phyloP scores from a whole-genome alignment of 768 basidiomycete genomes.

The Agrocybe pediades region DNA sequence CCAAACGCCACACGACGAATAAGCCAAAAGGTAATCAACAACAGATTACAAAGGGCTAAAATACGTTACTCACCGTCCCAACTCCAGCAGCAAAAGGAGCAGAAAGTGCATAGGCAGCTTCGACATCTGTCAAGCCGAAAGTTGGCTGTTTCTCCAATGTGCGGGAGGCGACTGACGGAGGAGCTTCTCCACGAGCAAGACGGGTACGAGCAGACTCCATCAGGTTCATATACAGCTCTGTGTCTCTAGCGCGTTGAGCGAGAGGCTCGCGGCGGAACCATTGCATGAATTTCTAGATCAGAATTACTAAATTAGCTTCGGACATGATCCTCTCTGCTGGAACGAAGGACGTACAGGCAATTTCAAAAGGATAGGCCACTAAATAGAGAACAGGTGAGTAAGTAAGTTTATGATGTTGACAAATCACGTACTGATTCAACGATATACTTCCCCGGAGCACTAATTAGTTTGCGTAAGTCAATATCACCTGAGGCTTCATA shows the following conservation, averaged over 20 bases:
- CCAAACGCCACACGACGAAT: background rate
- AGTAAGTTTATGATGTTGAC: background rate
- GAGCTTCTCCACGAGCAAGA: constrained; percentile 21
- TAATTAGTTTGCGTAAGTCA: background rate
- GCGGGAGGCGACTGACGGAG: constrained; percentile 35
- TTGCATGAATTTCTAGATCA: constrained; percentile 28
- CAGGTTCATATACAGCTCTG: constrained; percentile 22
- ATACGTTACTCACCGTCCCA: constrained; percentile 23
- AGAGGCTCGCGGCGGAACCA: constrained; percentile 32
- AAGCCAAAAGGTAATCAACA: background rate
- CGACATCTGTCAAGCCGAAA: constrained; percentile 43
- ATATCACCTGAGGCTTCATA: background rate
- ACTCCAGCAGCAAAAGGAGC: constrained; percentile 32
- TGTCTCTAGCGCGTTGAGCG: constrained; percentile 22
- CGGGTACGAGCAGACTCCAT: constrained; percentile 26
- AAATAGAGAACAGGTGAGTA: background rate
- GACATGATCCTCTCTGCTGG: background rate
- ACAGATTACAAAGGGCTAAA: background rate
- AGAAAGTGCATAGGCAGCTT: constrained; percentile 40
- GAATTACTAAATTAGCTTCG: background rate
- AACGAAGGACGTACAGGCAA: constrained; percentile 9
- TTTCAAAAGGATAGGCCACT: constrained; percentile 21
- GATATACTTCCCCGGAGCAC: constrained; percentile 19
- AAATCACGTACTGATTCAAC: constrained; percentile 21
- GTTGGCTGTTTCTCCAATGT: constrained; percentile 41